phyloP scores from a whole-genome alignment of 2,329 filamentous ascomycete species.

The Nectriaceae sp. region DNA sequence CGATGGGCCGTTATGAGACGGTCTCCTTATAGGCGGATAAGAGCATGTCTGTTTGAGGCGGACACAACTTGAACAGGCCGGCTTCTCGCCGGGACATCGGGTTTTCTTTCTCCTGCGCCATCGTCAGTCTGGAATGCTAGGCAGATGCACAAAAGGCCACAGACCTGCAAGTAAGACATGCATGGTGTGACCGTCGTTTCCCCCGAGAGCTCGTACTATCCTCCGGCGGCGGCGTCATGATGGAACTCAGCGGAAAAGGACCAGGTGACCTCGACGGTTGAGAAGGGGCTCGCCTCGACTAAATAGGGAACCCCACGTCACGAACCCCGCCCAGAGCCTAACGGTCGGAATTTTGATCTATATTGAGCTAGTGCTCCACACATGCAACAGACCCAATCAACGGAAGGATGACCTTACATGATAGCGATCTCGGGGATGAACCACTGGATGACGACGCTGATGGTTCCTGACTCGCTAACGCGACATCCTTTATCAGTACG shows the following conservation, averaged over 20 bases:
- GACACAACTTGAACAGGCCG: constrained; percentile 51
- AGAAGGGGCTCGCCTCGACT: constrained; percentile 13
- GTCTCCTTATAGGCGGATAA: constrained; percentile 41
- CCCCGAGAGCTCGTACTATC: constrained; percentile 34
- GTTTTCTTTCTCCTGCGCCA: constrained; percentile 48
- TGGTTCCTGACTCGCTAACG: too few species aligned
- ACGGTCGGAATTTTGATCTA: too few species aligned
- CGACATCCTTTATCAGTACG: too few species aligned
- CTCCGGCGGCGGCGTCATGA: constrained; percentile 35
- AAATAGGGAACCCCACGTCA: constrained; percentile 12
- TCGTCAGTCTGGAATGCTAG: not conserved
- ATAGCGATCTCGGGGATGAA: too few species aligned
- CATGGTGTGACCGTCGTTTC: constrained; percentile 42
- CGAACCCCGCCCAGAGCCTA: too few species aligned
- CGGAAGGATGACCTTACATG: too few species aligned
- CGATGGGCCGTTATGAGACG: constrained; percentile 44
- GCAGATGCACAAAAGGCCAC: constrained; percentile 8
- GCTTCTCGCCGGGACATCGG: constrained; percentile 53
- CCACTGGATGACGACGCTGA: too few species aligned
- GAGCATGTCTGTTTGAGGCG: constrained; percentile 50
- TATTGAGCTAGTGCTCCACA: too few species aligned
- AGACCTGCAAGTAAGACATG: constrained; percentile 51
- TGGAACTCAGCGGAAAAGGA: constrained; percentile 11
- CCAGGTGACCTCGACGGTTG: not conserved
- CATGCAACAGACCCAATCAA: too few species aligned